A percentile compares a stretch with the other conserved stretches of the same genome.
phyloP scores from a whole-genome alignment of 768 basidiomycete species.

The Tremella yokohamensis region DNA sequence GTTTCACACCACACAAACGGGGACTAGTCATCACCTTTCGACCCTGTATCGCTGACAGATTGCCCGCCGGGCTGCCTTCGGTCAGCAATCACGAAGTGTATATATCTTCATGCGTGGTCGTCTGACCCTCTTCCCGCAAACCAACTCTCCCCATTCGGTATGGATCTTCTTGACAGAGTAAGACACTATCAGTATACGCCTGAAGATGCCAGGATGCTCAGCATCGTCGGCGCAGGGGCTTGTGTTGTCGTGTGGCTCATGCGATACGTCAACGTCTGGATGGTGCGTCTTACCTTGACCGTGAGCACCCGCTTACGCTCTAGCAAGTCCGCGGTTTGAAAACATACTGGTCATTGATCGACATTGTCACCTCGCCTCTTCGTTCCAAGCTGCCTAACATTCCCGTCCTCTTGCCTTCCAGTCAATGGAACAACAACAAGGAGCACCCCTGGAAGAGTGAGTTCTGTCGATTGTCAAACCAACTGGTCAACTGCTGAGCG shows the following conservation, averaged over 20 bases:
- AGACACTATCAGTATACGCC: background rate
- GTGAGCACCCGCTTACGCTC: background rate
- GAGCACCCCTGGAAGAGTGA: constrained; percentile 31
- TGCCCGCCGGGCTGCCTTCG: no score
- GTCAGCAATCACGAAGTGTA: background rate
- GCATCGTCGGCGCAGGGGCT: background rate
- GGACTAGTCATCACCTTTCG: no score
- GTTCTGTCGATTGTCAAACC: constrained; percentile 6
- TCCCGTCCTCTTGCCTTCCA: constrained; percentile 25
- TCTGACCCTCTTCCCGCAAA: background rate
- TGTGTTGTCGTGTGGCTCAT: background rate
- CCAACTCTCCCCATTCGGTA: background rate
- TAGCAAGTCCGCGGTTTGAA: constrained; percentile 29
- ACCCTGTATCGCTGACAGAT: no score
- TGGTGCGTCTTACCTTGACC: background rate
- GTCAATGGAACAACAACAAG: constrained; percentile 13
- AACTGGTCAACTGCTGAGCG: no score
- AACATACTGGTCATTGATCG: constrained; percentile 19
- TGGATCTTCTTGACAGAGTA: background rate
- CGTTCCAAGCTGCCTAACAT: constrained; percentile 24
- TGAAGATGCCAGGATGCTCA: background rate
- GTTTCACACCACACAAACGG: no score
- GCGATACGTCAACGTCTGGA: constrained; percentile 7
- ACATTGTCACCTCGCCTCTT: constrained; percentile 23
- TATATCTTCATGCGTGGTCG: background rate